Evolutionary conservation across 116 monocot species (phyloP).

Genomic region (Iris pallida): DNA sequence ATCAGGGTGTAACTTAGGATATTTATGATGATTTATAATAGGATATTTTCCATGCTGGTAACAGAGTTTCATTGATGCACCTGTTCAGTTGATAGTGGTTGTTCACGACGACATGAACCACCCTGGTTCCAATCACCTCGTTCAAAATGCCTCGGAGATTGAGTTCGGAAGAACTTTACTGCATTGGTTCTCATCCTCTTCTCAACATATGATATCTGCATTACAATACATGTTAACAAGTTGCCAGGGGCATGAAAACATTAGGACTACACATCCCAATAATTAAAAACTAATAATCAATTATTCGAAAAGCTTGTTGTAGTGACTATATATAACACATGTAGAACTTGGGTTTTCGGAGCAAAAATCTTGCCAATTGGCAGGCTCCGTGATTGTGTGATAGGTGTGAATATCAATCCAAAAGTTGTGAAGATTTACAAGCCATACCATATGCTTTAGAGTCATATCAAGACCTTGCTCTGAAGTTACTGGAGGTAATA

Average conservation of each 20-base stretch:
- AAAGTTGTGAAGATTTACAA: neutral
- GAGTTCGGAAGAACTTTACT: slow-evolving; percentile 66
- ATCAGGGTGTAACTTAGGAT: too few species aligned
- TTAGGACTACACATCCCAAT: too few species aligned
- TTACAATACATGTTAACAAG: slow-evolving; percentile 3
- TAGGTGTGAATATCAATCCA: neutral
- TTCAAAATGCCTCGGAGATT: slow-evolving; percentile 99
- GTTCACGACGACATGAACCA: slow-evolving; percentile 58
- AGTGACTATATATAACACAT: too few species aligned
- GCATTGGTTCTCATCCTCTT: slow-evolving; percentile 21
- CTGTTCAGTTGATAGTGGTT: slow-evolving; percentile 47
- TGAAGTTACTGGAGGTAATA: slow-evolving; percentile 68
- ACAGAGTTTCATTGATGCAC: slow-evolving; percentile 13
- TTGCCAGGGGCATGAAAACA: too few species aligned
- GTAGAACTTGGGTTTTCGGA: too few species aligned
- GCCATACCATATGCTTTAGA: slow-evolving; percentile 79
- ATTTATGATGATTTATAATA: too few species aligned
- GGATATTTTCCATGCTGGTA: too few species aligned
- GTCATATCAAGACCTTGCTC: slow-evolving; percentile 63
- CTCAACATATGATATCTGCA: slow-evolving; percentile 62
- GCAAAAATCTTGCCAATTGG: too few species aligned
- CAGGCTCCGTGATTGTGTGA: too few species aligned
- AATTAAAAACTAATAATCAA: too few species aligned
- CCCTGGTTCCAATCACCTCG: slow-evolving; percentile 93
- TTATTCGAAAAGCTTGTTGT: too few species aligned